Conservation (phyloP, 139 green algal species). For the Penium margaritaceum region DNA sequence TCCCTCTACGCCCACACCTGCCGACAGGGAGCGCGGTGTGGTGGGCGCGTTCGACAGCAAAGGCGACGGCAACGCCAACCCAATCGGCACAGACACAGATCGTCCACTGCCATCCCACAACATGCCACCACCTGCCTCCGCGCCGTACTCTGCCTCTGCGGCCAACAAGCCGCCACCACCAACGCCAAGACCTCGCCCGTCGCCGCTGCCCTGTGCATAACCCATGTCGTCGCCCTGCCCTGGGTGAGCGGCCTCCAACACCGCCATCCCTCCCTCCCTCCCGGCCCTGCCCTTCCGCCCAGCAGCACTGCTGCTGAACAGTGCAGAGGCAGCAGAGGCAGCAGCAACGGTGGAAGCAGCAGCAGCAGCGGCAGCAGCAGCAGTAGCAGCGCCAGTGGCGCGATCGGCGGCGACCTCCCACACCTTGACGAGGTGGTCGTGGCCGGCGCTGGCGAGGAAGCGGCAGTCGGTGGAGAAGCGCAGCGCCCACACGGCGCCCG, state of each 20-base stretch:
- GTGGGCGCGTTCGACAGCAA: background rate
- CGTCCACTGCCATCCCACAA: no score
- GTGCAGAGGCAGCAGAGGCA: no score
- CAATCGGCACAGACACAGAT: no score
- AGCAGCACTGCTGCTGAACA: background rate
- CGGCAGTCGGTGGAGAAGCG: conserved; percentile 63
- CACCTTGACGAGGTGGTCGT: conserved; percentile 62
- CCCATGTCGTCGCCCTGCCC: background rate
- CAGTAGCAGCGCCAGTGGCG: background rate
- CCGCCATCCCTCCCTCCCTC: background rate
- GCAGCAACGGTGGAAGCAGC: no score
- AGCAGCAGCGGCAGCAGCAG: no score
- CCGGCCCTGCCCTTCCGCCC: background rate
- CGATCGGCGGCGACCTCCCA: conserved; percentile 25
- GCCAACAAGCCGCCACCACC: no score
- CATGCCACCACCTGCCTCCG: no score
- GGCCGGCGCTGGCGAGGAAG: conserved; percentile 75
- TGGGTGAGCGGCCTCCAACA: background rate
- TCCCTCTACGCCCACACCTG: no score
- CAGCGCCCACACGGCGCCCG: conserved; percentile 39
- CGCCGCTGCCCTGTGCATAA: no score
- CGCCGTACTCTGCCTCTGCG: no score
- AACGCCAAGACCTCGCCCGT: no score
- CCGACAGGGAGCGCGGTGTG: background rate
- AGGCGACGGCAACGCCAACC: background rate